Evolutionary conservation across 2,329 filamentous ascomycete species (phyloP).

Genomic region (Emmonsiellopsis sp.): DNA sequence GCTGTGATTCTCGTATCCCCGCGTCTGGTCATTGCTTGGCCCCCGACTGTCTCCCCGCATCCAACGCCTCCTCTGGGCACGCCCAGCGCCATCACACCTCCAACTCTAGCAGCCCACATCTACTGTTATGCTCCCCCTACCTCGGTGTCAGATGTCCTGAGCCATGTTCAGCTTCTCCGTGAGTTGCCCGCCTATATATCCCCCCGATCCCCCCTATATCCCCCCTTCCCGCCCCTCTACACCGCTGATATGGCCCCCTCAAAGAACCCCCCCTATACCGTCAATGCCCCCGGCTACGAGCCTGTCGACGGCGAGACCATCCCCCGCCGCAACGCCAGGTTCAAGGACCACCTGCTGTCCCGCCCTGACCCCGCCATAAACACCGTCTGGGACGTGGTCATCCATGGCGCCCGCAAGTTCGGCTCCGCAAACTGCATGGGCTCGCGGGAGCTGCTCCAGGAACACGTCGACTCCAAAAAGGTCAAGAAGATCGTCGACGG

Average conservation of each 20-base stretch:
- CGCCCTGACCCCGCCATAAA: conserved; percentile 58
- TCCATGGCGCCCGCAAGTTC: conserved; percentile 54
- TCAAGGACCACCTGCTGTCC: conserved; percentile 59
- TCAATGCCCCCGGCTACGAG: conserved; percentile 59
- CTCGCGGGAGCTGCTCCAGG: conserved; percentile 61
- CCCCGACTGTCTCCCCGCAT: neutral
- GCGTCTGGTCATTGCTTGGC: neutral
- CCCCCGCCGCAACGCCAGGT: conserved; percentile 62
- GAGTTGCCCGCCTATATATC: neutral
- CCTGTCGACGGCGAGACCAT: conserved; percentile 72
- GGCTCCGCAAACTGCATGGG: conserved; percentile 58
- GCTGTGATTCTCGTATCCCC: conserved; percentile 36
- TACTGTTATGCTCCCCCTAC: neutral
- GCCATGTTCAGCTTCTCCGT: conserved; percentile 1
- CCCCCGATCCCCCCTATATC: neutral
- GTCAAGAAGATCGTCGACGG: conserved; percentile 80
- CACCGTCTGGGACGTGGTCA: conserved; percentile 71
- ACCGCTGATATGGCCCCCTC: neutral
- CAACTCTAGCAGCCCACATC: too few relatives aligned
- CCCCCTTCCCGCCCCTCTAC: neutral
- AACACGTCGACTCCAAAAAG: conserved; percentile 77
- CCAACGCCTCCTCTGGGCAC: neutral
- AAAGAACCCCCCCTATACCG: conserved; percentile 40
- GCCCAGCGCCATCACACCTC: too few relatives aligned
- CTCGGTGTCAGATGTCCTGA: conserved; percentile 2